Evolutionary conservation across 192 early-diverging fungal species (phyloP).

Genomic region (Backusella luteola): DNA sequence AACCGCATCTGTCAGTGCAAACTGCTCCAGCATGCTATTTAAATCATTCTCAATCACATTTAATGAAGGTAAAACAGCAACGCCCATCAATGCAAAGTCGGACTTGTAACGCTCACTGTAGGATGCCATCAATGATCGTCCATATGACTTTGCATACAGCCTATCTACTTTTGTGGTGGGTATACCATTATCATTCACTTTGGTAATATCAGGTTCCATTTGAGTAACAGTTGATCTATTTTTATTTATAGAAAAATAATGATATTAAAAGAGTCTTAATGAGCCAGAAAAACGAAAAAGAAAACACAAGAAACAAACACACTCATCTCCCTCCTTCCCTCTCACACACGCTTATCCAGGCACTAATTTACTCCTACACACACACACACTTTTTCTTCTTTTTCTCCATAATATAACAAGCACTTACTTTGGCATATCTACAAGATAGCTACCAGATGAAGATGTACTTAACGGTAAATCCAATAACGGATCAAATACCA

Average conservation of each 20-base stretch:
- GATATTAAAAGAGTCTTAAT: neutral
- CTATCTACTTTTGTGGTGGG: conserved; percentile 37
- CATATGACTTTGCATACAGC: conserved; percentile 56
- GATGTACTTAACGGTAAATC: conserved; percentile 5
- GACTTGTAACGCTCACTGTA: conserved; percentile 53
- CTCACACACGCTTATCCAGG: neutral
- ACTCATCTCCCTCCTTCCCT: neutral
- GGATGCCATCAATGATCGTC: conserved; percentile 55
- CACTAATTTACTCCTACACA: no score
- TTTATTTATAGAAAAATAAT: neutral
- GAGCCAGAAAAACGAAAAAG: neutral
- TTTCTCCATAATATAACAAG: neutral
- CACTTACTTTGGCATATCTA: conserved; percentile 26
- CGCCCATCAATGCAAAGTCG: conserved; percentile 58
- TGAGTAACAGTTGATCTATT: conserved; percentile 33
- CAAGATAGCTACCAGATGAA: conserved; percentile 13
- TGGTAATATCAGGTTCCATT: conserved; percentile 37
- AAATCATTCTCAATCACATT: conserved; percentile 39
- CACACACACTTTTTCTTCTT: neutral
- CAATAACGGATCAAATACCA: neutral
- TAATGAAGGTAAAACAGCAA: conserved; percentile 33
- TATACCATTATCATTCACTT: conserved; percentile 16
- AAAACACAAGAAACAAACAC: neutral
- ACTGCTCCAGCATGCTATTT: conserved; percentile 41
- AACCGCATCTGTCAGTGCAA: conserved; percentile 22